Evolutionary conservation across 495 filamentous ascomycete genomes (phyloP), one percentile per base, ranked within the genome.

Genomic region (Penicillium antarcticum): DNA sequence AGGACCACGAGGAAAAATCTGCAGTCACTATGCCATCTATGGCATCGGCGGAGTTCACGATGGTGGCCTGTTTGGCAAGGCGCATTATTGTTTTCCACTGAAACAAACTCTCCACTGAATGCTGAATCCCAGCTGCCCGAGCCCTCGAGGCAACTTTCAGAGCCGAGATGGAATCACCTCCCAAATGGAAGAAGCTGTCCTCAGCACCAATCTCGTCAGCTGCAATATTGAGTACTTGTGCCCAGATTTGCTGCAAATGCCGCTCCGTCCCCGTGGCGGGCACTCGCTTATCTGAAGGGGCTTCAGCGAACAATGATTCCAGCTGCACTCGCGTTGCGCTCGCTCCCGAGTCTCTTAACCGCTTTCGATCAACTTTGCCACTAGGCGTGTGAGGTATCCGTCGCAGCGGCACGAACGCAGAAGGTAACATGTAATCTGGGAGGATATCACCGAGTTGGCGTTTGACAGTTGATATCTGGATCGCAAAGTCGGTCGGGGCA

Each of bases 81-180:
- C 62, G 56, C 10, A 67, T 42, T 14, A 67, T 59, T 31, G 58
- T 45, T 18, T 13, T 45, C 42, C 11, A 45, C 21, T 14, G 29
- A 29, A 45, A 45, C 12, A 45, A 18, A 45, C 34, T 29, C 34
- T 14, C 42, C 2, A 40, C 37, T 19, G 37, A 19, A 11, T 40
- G 37, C 8, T 10, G 7, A 5, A 40, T 40, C 1, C 61, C 19
- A 66, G 39, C 52, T 48, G 54, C 45, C 1, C 45, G 45, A 40
- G 45, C 45, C 19, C 11, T 56, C 16, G 32, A 62, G 37, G 48
- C 70, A 2, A 58, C 32, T 36, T 53, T 52, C 56, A 71, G 65
- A 11, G 68, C 67, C 7, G 48, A 37, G 17, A 72, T 56, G 4
- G 68, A 72, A 38, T 70, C 60, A 5, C 68, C 68, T 10, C 68